phyloP scores from a whole-genome alignment of 768 basidiomycete genomes.

The Termitomyces sp. region DNA sequence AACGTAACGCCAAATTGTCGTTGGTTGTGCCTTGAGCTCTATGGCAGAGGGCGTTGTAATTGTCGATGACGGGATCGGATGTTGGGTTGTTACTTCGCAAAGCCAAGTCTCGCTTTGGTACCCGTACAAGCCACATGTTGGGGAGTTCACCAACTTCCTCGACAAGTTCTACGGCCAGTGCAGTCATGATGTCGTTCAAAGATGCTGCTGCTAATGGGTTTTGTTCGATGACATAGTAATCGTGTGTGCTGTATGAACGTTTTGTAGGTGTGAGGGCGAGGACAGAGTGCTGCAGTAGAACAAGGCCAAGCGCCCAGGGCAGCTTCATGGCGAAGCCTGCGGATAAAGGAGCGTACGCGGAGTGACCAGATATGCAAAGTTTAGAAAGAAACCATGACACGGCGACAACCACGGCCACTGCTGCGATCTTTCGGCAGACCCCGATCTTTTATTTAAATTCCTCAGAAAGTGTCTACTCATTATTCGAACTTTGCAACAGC shows the following conservation, averaged over 20 bases:
- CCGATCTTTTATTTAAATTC: background rate
- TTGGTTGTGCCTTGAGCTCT: constrained; percentile 21
- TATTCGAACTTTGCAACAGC: background rate
- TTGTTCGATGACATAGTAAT: constrained; percentile 82
- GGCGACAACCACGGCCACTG: background rate
- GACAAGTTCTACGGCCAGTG: constrained; percentile 77
- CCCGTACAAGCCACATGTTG: constrained; percentile 79
- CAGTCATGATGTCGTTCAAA: constrained; percentile 58
- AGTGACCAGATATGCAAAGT: background rate
- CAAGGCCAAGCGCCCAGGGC: constrained; percentile 22
- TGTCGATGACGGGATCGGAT: constrained; percentile 42
- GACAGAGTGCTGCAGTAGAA: constrained; percentile 23
- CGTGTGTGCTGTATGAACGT: constrained; percentile 54
- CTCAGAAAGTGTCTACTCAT: background rate
- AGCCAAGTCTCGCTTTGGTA: constrained; percentile 31
- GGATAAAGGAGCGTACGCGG: constrained; percentile 5
- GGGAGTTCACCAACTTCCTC: constrained; percentile 82
- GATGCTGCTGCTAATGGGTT: constrained; percentile 36
- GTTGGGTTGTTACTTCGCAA: constrained; percentile 24
- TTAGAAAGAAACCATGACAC: background rate
- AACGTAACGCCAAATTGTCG: constrained; percentile 23
- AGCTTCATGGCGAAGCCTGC: constrained; percentile 21
- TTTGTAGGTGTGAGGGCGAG: constrained; percentile 35
- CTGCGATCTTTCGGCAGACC: constrained; percentile 1
- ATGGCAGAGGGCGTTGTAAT: constrained; percentile 37